phyloP scores from a whole-genome alignment of 805 yeast species.

The Candida glaebosa region DNA sequence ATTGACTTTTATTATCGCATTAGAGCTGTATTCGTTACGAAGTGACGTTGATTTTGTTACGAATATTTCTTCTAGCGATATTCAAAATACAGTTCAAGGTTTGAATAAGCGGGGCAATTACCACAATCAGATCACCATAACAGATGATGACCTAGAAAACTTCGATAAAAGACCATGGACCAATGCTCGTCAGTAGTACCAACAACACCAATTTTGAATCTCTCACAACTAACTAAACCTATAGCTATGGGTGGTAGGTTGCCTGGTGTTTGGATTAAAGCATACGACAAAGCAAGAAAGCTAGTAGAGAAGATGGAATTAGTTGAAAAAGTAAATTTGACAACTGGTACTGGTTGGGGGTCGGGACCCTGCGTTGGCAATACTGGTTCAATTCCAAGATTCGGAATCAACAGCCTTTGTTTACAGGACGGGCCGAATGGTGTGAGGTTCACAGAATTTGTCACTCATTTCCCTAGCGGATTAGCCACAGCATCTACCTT shows the following conservation, averaged over 20 bases:
- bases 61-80: background rate
- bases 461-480: conserved; percentile 57
- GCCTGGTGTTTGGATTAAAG: conserved; percentile 53
- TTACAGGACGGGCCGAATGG: conserved; percentile 65
- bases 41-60: conserved; percentile 1
- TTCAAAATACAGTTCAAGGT: background rate
- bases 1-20: background rate
- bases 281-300: conserved; percentile 52
- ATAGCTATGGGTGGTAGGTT: conserved; percentile 45
- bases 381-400: conserved; percentile 54
- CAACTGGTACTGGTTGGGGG: conserved; percentile 65
- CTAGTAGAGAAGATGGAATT: conserved; percentile 55
- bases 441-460: conserved; percentile 53
- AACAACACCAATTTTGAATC: background rate
- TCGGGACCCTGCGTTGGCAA: conserved; percentile 62
- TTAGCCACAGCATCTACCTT: conserved; percentile 58
- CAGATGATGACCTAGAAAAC: conserved; percentile 11
- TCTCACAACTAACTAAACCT: conserved; percentile 4
- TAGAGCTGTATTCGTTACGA: background rate
- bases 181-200: background rate
- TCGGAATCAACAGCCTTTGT: conserved; percentile 53
- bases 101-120: conserved; percentile 20
- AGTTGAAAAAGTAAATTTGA: conserved; percentile 57
- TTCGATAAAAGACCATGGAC: background rate
- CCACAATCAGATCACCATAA: conserved; percentile 32